Base-by-base conservation (phyloP, 2,329 filamentous ascomycete species). In the Pseudopyrenochaeta lycopersici region DNA sequence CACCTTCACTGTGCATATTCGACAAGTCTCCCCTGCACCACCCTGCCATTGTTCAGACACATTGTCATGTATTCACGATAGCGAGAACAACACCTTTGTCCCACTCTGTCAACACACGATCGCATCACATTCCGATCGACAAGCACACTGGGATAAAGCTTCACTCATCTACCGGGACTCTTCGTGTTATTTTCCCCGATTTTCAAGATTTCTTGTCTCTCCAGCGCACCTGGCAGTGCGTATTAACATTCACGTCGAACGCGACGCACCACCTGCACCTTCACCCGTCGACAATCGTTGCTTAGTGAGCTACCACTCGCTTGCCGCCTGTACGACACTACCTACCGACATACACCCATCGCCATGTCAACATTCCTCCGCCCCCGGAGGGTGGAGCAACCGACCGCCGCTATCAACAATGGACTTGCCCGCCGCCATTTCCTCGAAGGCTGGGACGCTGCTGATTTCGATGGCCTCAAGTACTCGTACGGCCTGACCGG, bases 401-500 rank as follows among this genome's bases (percentile, higher is more conserved):
- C 54, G 21, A 33, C 51, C 36, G 23, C 54, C 27, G 23, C 60
- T n/a, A 32, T 49, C 47, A 15, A 23, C 20, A 38, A 56, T 29
- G 36, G 35, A 23, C 30, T 63, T 18, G 23, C 55, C 9, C 63
- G 59, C 33, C 67, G 70, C 46, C 63, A 67, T 41, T 63, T 70
- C 36, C 59, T 74, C 44, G 56, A 64, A 7, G 60, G 67, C 49
- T 73, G 71, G 72, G 66, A 72, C 36, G 66, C 66, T 49, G 60
- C 52, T 38, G 57, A 63, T 17, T 65, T 67, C 36, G 70, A 73
- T 7, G 54, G 56, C 18, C 71, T 77, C 59, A 69, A 68, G 46
- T 79, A 70, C 62, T 74, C 76, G 21, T 76, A 77, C 61, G 81
- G 81, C 52, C 72, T 83, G 5, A 67, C 66, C 17, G 81, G 81